phyloP scores from a whole-genome alignment of 768 basidiomycete species.

The Strobilomyces echinocephalus region DNA sequence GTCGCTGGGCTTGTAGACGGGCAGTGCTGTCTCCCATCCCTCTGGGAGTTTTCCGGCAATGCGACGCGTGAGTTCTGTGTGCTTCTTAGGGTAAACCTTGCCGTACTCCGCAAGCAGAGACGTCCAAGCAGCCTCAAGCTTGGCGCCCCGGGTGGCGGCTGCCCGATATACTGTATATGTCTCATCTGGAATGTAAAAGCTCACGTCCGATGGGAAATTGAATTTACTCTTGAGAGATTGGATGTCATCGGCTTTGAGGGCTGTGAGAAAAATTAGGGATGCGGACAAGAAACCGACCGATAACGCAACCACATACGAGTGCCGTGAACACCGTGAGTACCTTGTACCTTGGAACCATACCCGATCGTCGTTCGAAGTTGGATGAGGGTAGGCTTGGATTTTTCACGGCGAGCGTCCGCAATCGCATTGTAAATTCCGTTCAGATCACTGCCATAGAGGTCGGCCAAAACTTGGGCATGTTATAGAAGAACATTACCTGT shows the following conservation, averaged over 20 bases:
- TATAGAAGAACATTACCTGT: conserved; percentile 44
- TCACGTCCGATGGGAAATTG: conserved; percentile 72
- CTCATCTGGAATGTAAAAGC: conserved; percentile 73
- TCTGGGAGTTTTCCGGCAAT: conserved; percentile 78
- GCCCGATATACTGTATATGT: conserved; percentile 65
- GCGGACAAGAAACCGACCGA: background rate
- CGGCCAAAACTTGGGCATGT: background rate
- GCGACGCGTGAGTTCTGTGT: conserved; percentile 81
- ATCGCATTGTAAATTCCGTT: conserved; percentile 75
- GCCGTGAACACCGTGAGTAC: conserved; percentile 93
- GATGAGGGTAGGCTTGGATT: conserved; percentile 83
- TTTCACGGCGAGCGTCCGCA: conserved; percentile 68
- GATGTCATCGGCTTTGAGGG: conserved; percentile 91
- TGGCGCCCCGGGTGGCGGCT: conserved; percentile 67
- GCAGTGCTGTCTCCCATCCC: conserved; percentile 82
- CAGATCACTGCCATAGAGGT: conserved; percentile 57
- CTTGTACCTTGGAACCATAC: conserved; percentile 87
- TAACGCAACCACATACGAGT: conserved; percentile 57
- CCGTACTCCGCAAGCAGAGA: conserved; percentile 62
- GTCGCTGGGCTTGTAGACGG: conserved; percentile 79
- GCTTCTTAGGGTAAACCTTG: conserved; percentile 76
- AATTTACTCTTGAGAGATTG: conserved; percentile 77
- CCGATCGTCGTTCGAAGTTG: conserved; percentile 87
- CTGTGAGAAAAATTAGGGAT: conserved; percentile 34
- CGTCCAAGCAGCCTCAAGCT: conserved; percentile 72